A percentile compares a stretch with the other conserved stretches of the same genome.
These are phyloP conservation scores for Kwoniella shivajii DNA, from an alignment of 1,284 basidiomycete species.

Conservation along the genomic window DNA sequence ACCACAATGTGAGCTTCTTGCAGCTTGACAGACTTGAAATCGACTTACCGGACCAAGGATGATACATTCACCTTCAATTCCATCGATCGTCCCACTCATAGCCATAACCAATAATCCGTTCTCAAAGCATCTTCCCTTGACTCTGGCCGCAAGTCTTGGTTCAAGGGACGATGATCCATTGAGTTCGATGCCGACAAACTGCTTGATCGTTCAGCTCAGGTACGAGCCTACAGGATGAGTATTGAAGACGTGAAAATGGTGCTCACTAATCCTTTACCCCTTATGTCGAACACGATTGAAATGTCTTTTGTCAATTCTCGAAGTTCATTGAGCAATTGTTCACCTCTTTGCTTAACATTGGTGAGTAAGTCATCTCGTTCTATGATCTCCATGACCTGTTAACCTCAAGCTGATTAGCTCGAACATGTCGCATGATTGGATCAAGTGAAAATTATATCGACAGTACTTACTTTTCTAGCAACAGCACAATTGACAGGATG, in stretches of 20 bases:
- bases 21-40: neutral
- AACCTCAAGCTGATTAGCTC: neutral
- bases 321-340: constrained; percentile 28
- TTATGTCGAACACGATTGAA: constrained; percentile 26
- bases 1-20: neutral
- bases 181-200: constrained; percentile 39
- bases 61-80: constrained; percentile 30
- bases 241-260: neutral
- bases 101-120: constrained; percentile 34
- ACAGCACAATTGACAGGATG: constrained; percentile 76
- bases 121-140: constrained; percentile 33
- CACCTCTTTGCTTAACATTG: constrained; percentile 31
- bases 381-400: constrained; percentile 68
- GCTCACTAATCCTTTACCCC: constrained; percentile 71
- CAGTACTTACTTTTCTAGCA: constrained; percentile 60
- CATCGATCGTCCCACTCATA: constrained; percentile 33
- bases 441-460: no score
- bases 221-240: neutral
- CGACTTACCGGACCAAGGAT: constrained; percentile 30
- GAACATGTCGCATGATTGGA: neutral
- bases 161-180: constrained; percentile 22
- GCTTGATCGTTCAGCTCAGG: neutral
- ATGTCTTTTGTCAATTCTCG: constrained; percentile 20
- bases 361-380: constrained; percentile 62
- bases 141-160: constrained; percentile 29